Conservation (phyloP, 495 filamentous ascomycete genomes). For the Neurospora africana region DNA sequence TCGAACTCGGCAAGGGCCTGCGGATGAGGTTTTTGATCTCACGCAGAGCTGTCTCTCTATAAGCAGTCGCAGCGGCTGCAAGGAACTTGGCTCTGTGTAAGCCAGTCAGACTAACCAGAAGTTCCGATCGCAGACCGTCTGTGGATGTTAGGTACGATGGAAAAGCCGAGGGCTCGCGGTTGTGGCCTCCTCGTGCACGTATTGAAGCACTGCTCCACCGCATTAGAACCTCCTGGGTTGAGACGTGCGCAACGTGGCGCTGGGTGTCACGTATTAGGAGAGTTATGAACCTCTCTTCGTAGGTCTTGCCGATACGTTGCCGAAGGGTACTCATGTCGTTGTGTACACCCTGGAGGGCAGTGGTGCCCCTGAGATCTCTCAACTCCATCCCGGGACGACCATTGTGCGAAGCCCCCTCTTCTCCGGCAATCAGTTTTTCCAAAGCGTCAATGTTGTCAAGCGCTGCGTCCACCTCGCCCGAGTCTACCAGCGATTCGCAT, state of each 20-base stretch:
- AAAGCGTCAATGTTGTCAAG: conserved; percentile 64
- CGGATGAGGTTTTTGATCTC: conserved; percentile 85
- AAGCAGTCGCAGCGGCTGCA: conserved; percentile 67
- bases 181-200: conserved; percentile 50
- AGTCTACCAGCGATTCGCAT: conserved; percentile 74
- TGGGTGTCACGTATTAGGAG: conserved; percentile 70
- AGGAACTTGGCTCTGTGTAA: conserved; percentile 70
- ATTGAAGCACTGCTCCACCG: conserved; percentile 54
- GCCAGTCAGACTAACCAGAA: conserved; percentile 61
- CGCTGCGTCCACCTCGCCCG: conserved; percentile 68
- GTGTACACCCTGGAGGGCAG: conserved; percentile 69
- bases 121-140: conserved; percentile 53
- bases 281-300: conserved; percentile 71
- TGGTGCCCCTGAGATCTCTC: conserved; percentile 67
- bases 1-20: conserved; percentile 76
- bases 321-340: conserved; percentile 65
- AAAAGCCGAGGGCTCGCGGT: conserved; percentile 51
- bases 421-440: conserved; percentile 68
- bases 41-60: conserved; percentile 74
- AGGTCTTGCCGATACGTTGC: conserved; percentile 73
- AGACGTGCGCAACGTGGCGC: conserved; percentile 68
- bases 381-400: conserved; percentile 18
- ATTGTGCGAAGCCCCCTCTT: conserved; percentile 26
- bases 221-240: conserved; percentile 60
- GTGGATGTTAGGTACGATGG: conserved; percentile 66